Base-by-base conservation (phyloP, 2,329 filamentous ascomycete genomes). In the Talaromyces atroroseus region DNA sequence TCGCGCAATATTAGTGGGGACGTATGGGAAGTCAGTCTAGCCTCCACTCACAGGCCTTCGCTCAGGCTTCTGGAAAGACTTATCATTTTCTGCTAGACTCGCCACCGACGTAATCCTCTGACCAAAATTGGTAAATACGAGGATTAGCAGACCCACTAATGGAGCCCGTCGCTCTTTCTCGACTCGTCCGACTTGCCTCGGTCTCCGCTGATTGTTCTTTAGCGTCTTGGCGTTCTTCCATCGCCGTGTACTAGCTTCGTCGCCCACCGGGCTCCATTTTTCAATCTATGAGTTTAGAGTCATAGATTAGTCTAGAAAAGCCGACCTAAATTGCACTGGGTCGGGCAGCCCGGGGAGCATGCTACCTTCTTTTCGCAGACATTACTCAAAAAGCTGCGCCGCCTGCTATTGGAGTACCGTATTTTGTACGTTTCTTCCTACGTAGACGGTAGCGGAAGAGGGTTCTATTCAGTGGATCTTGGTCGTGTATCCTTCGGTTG, bases 31-130 rank as follows among this genome's bases (percentile, higher is more conserved):
- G n/a, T n/a, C n/a, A n/a, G n/a, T n/a, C n/a, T 8, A 29, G 5
- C 4, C 36, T 40, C 36, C 36, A 44, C 40, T 44, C 40, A 40
- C 16, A 18, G 36, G 20, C 40, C 34, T 54, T 54, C 29, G 51
- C 51, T 48, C 18, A 24, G 44, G n/a, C 52, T 54, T 54, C 52
- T 54, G 52, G 52, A 54, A 54, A 48, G 34, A 49, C 26, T 48
- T 40, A 40, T n/a, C 20, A 26, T 18, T 7, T 20, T 24, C 29
- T 26, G 52, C 42, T 48, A 44, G 48, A 32, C n/a, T 6, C 51
- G 51, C 52, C 52, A 54, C 52, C 23, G 23, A 54, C 52, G 52
- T 49, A 42, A 49, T 23, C 44, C 21, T 48, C 23, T 46, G 20
- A 16, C 3, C 7, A 42, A 49, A 54, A 38, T 29, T 34, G 26